A percentile compares a stretch with the other conserved stretches of the same genome.
phyloP scores from a whole-genome alignment of 2,329 filamentous ascomycete species.

The Fusarium chuoi region DNA sequence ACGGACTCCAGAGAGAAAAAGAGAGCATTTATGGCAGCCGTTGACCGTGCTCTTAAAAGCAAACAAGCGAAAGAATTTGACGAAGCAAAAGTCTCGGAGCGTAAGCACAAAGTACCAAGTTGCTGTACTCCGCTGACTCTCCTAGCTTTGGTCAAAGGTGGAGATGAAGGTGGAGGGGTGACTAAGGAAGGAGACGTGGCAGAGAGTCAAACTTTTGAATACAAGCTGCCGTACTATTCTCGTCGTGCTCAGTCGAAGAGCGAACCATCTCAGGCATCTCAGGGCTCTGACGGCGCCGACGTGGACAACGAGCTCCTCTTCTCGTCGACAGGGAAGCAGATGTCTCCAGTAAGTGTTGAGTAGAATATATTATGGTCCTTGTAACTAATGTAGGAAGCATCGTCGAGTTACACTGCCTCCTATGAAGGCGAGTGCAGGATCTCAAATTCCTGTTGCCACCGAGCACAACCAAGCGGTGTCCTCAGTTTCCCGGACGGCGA shows the following conservation, averaged over 20 bases:
- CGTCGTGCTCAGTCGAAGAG: constrained; percentile 61
- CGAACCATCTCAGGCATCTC: constrained; percentile 50
- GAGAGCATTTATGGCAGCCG: constrained; percentile 35
- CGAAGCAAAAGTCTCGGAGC: neutral
- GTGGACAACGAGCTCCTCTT: constrained; percentile 1
- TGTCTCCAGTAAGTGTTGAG: constrained; percentile 9
- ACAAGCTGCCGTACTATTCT: constrained; percentile 53
- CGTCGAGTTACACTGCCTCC: constrained; percentile 45
- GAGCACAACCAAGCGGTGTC: constrained; percentile 19
- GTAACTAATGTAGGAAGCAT: constrained; percentile 25
- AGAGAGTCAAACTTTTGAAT: constrained; percentile 27
- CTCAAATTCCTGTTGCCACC: constrained; percentile 42
- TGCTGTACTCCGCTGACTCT: constrained; percentile 15
- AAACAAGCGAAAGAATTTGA: neutral
- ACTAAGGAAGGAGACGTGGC: constrained; percentile 29
- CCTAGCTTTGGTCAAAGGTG: constrained; percentile 31
- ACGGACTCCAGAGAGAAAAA: constrained; percentile 22
- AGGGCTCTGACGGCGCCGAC: constrained; percentile 35
- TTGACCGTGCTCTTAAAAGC: constrained; percentile 34
- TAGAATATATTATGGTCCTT: neutral
- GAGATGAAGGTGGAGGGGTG: constrained; percentile 35
- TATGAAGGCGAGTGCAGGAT: constrained; percentile 22
- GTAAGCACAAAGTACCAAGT: constrained; percentile 24
- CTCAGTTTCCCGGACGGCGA: neutral
- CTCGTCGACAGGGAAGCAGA: constrained; percentile 12